Base-by-base conservation (phyloP, 1,284 basidiomycete genomes). In the Schizopora paradoxa region DNA sequence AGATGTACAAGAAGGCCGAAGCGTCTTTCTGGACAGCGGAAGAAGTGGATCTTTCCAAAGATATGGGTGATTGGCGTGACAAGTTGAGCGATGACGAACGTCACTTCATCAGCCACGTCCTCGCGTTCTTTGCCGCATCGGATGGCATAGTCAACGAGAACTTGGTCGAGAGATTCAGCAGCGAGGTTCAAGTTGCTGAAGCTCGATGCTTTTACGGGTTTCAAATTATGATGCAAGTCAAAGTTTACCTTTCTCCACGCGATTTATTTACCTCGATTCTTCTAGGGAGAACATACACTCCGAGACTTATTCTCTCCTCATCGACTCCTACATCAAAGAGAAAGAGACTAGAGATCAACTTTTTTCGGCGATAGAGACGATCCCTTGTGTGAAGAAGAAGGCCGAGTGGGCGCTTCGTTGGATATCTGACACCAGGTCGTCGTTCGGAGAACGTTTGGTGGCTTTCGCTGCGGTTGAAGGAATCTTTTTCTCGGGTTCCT, bases 161-260 rank as follows among this genome's bases (percentile, higher is more conserved):
- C 67, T 76, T 98, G 0, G 76, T 97, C 47, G 92, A 97, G 67
- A 83, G 92, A 27, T 98, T 95, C 70, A 92, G 89, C 21, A 82
- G 84, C 49, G 94, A 98, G 64, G 93, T 98, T 0, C 93, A 97
- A 65, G 82, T 75, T 6, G 90, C 94, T 22, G 93, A 98, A 68
- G 94, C 94, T 10, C 89, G 93, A 31, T 96, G 90, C 65, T 98
- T 98, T 73, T 98, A 98, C 63, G 94, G 94, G n/a, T 97, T 97
- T 76, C 94, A 98, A 63, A 95, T 98, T 64, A 97, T 97, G 94
- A 97, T 97, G 89, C 72, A 51, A 54, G 69, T 58, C 49, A n/a
- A 10, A 18, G 11, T 25, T 33, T 42, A 7, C 42, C 21, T 22
- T 45, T 37, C 41, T 21, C 25, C 34, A 23, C 3, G 45, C 8